Evolutionary conservation across 2,329 filamentous ascomycete genomes (phyloP), one percentile per base, ranked within the genome.

Genomic region (Pestalotiopsis sp.): DNA sequence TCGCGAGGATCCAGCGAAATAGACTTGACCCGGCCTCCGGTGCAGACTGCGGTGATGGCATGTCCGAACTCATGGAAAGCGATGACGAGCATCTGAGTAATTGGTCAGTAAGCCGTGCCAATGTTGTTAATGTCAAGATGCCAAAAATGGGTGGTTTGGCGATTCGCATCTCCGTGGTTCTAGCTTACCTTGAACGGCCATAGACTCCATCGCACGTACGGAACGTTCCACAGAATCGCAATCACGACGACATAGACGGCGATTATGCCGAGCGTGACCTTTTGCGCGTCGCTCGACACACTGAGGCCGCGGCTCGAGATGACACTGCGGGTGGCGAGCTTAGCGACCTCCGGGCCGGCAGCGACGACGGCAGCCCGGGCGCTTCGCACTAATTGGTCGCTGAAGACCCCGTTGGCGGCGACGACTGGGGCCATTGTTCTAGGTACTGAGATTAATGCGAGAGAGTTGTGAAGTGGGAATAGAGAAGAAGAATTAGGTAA

Each of bases 1-100:
- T 95, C 92, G 73, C 90, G 86, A 0, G 92, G 92, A 76, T 93
- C 91, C 25, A 94, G 86, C 25, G 87, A 90, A 75, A 95, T 94
- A 52, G 89, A 91, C 76, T 93, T 89, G 72, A 95, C 92, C 67
- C 83, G 85, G 4, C 92, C 92, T 67, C 92, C 92, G 0, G 92
- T 95, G 69, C 90, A 87, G 71, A 91, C 87, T 52, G 91, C 91
- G 1, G 89, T 89, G 74, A 93, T 87, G 63, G 92, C 92, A 80
- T 95, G 92, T 13, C 91, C 89, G 75, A 94, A 90, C 73, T 95
- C 92, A 80, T 95, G 92, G 79, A 94, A 95, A 49, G 92, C 92
- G 72, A 95, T 94, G 65, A 93, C 91, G 23, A 95, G 86, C 92
- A 94, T 94, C 90, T 92, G 69, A 1, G 57, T 9, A 1, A 52